phyloP scores from a whole-genome alignment of 345 rosid species.

The Passiflora organensis region DNA sequence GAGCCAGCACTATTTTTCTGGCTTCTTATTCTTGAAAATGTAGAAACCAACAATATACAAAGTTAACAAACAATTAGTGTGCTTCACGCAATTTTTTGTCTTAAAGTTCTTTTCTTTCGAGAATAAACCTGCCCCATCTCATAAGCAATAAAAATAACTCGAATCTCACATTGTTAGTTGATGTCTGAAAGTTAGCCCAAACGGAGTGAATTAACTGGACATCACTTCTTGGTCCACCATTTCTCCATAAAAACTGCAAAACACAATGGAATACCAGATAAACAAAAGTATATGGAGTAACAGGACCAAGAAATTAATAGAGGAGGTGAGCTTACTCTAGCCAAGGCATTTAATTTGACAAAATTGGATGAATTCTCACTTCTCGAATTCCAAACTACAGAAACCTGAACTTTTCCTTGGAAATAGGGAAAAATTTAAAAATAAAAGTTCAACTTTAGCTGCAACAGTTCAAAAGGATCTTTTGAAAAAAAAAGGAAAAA shows the following conservation, averaged over 20 bases:
- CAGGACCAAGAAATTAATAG: conserved; percentile 1
- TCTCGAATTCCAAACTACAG: conserved; percentile 91
- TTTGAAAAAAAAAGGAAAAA: conserved; percentile 1
- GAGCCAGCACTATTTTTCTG: background rate
- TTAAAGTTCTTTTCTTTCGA: background rate
- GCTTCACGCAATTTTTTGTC: background rate
- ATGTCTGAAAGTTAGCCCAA: conserved; percentile 98
- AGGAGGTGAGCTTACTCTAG: conserved; percentile 46
- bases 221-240: conserved; percentile 64
- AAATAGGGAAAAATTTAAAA: conserved; percentile 11
- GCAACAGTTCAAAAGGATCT: no score
- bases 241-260: conserved; percentile 81
- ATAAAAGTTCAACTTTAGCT: conserved; percentile 6
- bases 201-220: conserved; percentile 67
- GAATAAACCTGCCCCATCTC: background rate
- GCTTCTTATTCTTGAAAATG: background rate
- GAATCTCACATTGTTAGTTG: conserved; percentile 75
- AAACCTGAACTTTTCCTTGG: conserved; percentile 77
- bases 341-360: conserved; percentile 66
- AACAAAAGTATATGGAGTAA: background rate
- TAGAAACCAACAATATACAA: background rate
- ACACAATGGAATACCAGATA: conserved; percentile 1
- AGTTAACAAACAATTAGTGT: background rate
- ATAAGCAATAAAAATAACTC: conserved; percentile 5
- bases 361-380: conserved; percentile 66